Conservation (phyloP, 169 alveolate genomes). For the Cytauxzoon felis region DNA sequence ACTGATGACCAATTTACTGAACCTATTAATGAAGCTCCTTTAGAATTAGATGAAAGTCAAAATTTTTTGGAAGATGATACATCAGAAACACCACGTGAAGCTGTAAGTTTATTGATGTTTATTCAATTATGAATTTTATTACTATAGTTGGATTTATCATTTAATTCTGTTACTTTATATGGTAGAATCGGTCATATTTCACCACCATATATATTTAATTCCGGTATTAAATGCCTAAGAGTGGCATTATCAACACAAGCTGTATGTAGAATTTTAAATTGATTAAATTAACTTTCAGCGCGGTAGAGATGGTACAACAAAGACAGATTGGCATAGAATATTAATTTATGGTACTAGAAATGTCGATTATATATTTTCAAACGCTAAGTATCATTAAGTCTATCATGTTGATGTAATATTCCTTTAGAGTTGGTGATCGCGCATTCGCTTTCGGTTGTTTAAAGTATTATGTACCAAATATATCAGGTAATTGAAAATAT, state of each 20-base stretch:
- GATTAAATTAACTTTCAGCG: slow-evolving; percentile 27
- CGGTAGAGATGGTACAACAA: slow-evolving; percentile 17
- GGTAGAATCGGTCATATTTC: slow-evolving; percentile 52
- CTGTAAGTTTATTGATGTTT: too few relatives aligned
- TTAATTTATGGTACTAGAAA: slow-evolving; percentile 49
- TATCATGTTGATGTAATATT: neutral
- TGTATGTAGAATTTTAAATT: slow-evolving; percentile 4
- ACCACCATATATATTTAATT: slow-evolving; percentile 19
- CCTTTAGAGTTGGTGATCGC: slow-evolving; percentile 53
- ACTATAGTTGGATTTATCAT: slow-evolving; percentile 18
- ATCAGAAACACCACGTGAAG: too few relatives aligned
- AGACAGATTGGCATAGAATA: slow-evolving; percentile 61
- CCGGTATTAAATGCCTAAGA: slow-evolving; percentile 21
- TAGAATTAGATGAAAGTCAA: too few relatives aligned
- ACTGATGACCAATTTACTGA: too few relatives aligned
- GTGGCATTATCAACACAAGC: slow-evolving; percentile 48
- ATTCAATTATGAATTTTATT: too few relatives aligned
- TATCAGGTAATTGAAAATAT: neutral
- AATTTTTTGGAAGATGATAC: too few relatives aligned
- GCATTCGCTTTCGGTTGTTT: slow-evolving; percentile 48
- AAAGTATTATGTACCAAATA: slow-evolving; percentile 4
- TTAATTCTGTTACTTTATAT: slow-evolving; percentile 44
- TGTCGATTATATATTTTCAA: slow-evolving; percentile 44
- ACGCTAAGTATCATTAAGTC: slow-evolving; percentile 35
- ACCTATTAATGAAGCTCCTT: too few relatives aligned